Evolutionary conservation across 1,139 yeast genomes (phyloP).

Genomic region (Meyerozyma athensensis): DNA sequence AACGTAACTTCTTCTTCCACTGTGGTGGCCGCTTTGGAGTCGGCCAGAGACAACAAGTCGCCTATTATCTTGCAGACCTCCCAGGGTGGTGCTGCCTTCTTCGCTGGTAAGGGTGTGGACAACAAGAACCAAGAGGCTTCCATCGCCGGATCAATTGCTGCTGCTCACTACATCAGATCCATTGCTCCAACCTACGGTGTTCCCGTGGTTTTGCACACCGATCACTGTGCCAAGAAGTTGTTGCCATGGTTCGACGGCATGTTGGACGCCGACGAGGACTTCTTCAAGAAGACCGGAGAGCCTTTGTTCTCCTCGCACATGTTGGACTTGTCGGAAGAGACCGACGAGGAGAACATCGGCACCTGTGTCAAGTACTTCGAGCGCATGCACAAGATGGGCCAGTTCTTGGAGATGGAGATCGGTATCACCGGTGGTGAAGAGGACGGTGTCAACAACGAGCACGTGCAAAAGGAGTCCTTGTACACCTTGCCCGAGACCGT

Average conservation of each 20-base stretch:
- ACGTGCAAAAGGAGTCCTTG: conserved; percentile 78
- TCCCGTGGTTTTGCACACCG: conserved; percentile 96
- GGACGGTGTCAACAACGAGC: conserved; percentile 99
- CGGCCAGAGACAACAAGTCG: conserved; percentile 93
- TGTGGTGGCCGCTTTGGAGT: conserved; percentile 94
- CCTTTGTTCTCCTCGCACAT: conserved; percentile 98
- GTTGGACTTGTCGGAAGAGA: conserved; percentile 97
- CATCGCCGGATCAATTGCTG: conserved; percentile 93
- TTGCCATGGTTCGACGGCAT: conserved; percentile 99
- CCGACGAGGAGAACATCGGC: conserved; percentile 92
- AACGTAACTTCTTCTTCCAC: conserved; percentile 97
- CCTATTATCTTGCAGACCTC: conserved; percentile 97
- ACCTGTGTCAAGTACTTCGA: conserved; percentile 92
- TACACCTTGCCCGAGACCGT: conserved; percentile 98
- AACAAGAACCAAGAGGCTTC: conserved; percentile 93
- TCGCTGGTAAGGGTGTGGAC: conserved; percentile 98
- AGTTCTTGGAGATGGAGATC: conserved; percentile 99
- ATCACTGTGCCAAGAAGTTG: conserved; percentile 98
- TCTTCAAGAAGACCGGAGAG: conserved; percentile 79
- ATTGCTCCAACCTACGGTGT: conserved; percentile 95
- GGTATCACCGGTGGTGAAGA: conserved; percentile 99
- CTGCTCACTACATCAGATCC: conserved; percentile 95
- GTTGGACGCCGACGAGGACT: conserved; percentile 93
- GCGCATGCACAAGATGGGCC: conserved; percentile 91
- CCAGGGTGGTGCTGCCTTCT: conserved; percentile 99